Evolutionary conservation across 2,329 filamentous ascomycete genomes (phyloP), one percentile per base, ranked within the genome.

Genomic region (Claviceps digitariae): DNA sequence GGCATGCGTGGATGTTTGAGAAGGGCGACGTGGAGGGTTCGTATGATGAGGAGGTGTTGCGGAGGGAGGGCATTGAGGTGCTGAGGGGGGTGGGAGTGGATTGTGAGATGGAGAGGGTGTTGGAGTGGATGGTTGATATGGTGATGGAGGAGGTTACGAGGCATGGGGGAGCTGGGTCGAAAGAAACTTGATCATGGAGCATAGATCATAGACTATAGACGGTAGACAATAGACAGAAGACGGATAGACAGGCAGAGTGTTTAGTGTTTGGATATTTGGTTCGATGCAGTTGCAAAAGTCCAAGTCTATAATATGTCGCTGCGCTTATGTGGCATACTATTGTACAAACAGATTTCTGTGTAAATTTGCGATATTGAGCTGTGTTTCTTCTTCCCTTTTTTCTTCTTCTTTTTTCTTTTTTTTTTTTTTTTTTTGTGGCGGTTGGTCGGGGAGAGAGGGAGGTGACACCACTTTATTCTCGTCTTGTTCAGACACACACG

Each of bases 1-100:
- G 89, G 61, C 90, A 97, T 70, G 73, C 74, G 23, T 95, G 87
- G 76, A 72, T 98, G 66, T 93, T 96, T 64, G 69, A 83, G 58
- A 70, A 72, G 8, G 84, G 80, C 0, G 72, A 90, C 63, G 86
- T 88, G 0, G 78, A 86, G 60, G 78, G 78, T 0, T 62, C 68
- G 48, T 63, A 83, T 10, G 72, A 78, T 43, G 64, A 69, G 20
- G 67, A 71, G 0, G 71, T 75, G 48, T 66, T 79, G 59, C 56
- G 58, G 25, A 64, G 64, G 53, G 69, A 71, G 59, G 68, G 66
- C 23, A 78, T 81, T 45, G 61, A 68, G 56, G 78, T 77, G 17
- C 76, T 80, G 54, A 66, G 69, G 1, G 72, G 67, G 13, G 71
- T 57, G 8, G 72, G 67, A 12, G 71, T 76, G 21, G 76, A 82